Conservation (phyloP, 371 early-diverging fungal genomes). For the Synchytrium microbalum region DNA sequence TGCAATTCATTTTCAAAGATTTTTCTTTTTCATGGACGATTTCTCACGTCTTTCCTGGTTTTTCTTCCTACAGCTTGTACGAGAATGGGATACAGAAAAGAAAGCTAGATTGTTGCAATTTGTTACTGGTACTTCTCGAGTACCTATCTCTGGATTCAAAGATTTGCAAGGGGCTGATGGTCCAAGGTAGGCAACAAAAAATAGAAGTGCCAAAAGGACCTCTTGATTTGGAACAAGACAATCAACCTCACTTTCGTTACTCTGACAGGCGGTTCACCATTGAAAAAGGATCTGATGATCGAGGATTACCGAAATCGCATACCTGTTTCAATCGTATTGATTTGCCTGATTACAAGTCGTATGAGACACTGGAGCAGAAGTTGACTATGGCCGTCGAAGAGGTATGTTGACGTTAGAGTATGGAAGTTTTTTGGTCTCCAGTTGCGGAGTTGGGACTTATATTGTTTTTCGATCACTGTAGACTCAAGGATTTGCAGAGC, state of each 20-base stretch:
- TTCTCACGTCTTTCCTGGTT: too few species aligned
- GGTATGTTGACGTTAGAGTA: neutral
- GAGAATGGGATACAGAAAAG: conserved; percentile 78
- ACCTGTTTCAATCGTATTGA: conserved; percentile 91
- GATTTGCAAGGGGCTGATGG: conserved; percentile 90
- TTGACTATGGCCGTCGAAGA: conserved; percentile 11
- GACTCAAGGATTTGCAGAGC: neutral
- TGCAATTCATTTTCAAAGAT: too few species aligned
- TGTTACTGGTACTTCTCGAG: conserved; percentile 88
- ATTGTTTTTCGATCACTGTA: neutral
- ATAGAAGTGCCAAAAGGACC: too few species aligned
- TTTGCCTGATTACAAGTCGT: conserved; percentile 71
- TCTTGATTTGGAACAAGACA: too few species aligned
- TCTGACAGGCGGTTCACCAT: conserved; percentile 87
- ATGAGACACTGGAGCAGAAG: conserved; percentile 57
- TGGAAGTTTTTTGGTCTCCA: neutral
- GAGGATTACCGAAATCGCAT: conserved; percentile 78
- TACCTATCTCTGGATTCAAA: conserved; percentile 85
- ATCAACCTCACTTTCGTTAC: too few species aligned
- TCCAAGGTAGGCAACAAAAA: too few species aligned
- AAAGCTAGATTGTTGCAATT: conserved; percentile 85
- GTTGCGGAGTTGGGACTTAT: neutral
- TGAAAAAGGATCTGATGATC: conserved; percentile 71
- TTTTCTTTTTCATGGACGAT: too few species aligned
- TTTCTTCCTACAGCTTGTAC: too few species aligned